A percentile compares a stretch with the other conserved stretches of the same genome.
Evolutionary conservation across 2,329 filamentous ascomycete species (phyloP).

Genomic region (Clathrospora elynae): DNA sequence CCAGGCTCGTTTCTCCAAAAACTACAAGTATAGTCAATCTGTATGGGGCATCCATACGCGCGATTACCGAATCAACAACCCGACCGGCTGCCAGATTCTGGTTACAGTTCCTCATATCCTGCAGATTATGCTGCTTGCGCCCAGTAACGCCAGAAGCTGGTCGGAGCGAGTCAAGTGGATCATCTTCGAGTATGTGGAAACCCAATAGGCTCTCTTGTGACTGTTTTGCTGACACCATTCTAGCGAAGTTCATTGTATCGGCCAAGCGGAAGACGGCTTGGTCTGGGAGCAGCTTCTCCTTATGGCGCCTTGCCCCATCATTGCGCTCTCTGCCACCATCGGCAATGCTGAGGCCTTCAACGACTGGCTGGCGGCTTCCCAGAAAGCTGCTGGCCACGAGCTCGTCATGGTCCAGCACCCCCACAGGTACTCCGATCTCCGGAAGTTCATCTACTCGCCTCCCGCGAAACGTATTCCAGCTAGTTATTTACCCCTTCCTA

Average conservation of each 20-base stretch:
- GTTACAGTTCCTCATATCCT: conserved; percentile 80
- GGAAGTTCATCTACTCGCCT: conserved; percentile 72
- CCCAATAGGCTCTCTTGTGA: too few species aligned
- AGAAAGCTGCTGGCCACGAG: conserved; percentile 66
- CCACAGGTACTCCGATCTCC: conserved; percentile 74
- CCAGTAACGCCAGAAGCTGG: conserved; percentile 73
- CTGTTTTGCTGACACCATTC: too few species aligned
- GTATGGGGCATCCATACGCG: conserved; percentile 81
- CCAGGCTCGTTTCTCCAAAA: conserved; percentile 74
- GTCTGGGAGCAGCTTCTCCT: conserved; percentile 80
- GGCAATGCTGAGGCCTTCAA: conserved; percentile 75
- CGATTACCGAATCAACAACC: conserved; percentile 76
- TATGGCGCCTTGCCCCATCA: conserved; percentile 75
- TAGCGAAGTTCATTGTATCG: conserved; percentile 81
- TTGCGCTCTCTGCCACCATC: conserved; percentile 79
- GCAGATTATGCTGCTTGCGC: conserved; percentile 72
- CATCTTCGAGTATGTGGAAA: too few species aligned
- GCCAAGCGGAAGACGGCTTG: conserved; percentile 74
- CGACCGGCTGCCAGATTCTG: conserved; percentile 72
- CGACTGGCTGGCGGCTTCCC: conserved; percentile 68
- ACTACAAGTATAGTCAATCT: conserved; percentile 63
- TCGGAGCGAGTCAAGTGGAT: conserved; percentile 71
- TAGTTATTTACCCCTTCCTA: conserved; percentile 58
- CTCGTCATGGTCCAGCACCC: conserved; percentile 71
- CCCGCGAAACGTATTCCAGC: conserved; percentile 39